Base-by-base conservation (phyloP, 306 rosid genomes). In the Ochetophila trinervis region DNA sequence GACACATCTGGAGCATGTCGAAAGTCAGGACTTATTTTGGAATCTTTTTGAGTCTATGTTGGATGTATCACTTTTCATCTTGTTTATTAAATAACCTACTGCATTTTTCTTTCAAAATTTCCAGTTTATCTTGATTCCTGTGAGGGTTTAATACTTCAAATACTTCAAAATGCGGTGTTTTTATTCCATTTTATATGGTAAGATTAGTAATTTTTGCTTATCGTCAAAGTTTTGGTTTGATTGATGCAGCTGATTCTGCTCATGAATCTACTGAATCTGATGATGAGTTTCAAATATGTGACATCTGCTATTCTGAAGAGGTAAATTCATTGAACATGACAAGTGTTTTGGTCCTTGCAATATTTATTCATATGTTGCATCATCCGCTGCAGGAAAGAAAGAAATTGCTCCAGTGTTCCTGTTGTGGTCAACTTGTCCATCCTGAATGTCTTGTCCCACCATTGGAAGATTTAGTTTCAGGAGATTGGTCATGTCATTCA, bases 221-320 rank as follows among this genome's bases (percentile, higher is more conserved):
- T 52, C 78, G 15, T 54, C 44, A 59, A 27, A 58, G 37, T 55
- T 79, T 64, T 72, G 19, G 62, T 57, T 82, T 81, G 60, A 37
- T 76, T 65, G 60, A 32, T 86, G 97, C 88, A 93, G 99, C 84
- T 79, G 97, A 93, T 79, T 90, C 97, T 78, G 94, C 75, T 71
- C 68, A 75, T 58, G 98, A 93, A 61, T 85, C 98, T 69, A 69
- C 80, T 16, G 99, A 88, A 74, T 89, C 98, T 48, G 99, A 93
- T 77, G 99, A 93, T 34, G 99, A 93, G 85, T 90, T 86, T 80
- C 99, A 90, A 75, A 93, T 93, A 37, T 93, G 99, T 58, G 96
- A 93, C 71, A 88, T 87, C 62, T 93, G 99, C 88, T 84, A 80
- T 60, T 60, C 84, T 63, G 97, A 90, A 83, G 88, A 86, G 94